Base-by-base conservation (phyloP, 179 eudicot species). In the Kewa caespitosa region DNA sequence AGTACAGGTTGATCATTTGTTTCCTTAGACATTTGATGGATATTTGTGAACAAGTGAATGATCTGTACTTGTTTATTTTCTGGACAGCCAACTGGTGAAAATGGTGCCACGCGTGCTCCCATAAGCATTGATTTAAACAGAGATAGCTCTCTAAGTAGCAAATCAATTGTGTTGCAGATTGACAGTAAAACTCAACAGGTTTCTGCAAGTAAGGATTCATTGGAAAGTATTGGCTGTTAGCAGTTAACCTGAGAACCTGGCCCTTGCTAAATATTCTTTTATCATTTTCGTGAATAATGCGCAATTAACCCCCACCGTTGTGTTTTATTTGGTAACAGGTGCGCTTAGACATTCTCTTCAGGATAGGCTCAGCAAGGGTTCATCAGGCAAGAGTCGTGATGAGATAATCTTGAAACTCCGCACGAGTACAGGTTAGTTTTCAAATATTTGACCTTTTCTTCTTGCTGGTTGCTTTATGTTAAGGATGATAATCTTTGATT, bases 61-160 rank as follows among this genome's bases (percentile, higher is more conserved):
- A 52, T 66, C 33, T 79, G 32, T 23, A 27, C 42, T 23, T 60
- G 6, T 61, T 54, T 38, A 9, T 43, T 77, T 59, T 72, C 18
- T 86, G 67, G 67, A 76, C 89, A 96, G 99, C 99, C 99, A 73
- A 96, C 99, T 73, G 99, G 99, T 80, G 99, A 96, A 88, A 97
- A 97, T 85, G 99, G 99, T 75, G 99, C 99, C 62, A 96, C 99
- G 28, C 97, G 99, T 72, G 98, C 99, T 76, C 99, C 99, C 25
- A 96, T 96, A 75, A 89, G 91, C 85, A 86, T 96, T 65, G 99
- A 93, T 65, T 89, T 96, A 76, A 75, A 81, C 41, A 86, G 98
- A 84, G 98, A 96, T 85, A 77, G 87, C 75, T 87, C 97, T 43
- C 79, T 96, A 48, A 90, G 93, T 84, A 96, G 92, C 87, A 96